Base-by-base conservation (phyloP, 2,329 filamentous ascomycete genomes). In the Daldinia sp. region DNA sequence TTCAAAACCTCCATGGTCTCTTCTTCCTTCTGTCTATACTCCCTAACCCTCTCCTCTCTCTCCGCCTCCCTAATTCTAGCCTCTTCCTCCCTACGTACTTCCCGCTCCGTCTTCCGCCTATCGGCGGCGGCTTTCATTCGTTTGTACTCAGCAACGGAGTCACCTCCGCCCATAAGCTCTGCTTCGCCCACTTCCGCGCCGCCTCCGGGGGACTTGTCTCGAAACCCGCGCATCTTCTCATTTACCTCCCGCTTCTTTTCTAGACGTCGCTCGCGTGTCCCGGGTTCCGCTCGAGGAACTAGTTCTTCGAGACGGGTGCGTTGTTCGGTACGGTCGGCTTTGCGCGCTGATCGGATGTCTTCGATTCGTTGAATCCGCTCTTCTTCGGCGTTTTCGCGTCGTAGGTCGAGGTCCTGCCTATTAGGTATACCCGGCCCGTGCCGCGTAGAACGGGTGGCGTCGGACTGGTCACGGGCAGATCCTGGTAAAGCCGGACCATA, bases 1-100 rank as follows among this genome's bases (percentile, higher is more conserved):
- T 84, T 90, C 72, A 98, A 73, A 83, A 92, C 93, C 49, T 87
- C 87, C 82, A 97, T 92, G 1, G 93, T 96, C 73, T 87, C 87
- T 66, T 93, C 89, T 78, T 98, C 94, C 76, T 93, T 91, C 71
- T 86, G 85, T 72, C 86, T 83, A 76, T 92, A 89, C 68, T 85
- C 87, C 70, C 83, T 81, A 52, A 94, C 74, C 70, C 88, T 85
- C 79, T 93, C 91, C 74, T 96, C 92, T 69, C 93, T 83, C 82
- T 97, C 94, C 47, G 88, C 93, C 63, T 84, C 83, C 73, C 87
- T 86, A 9, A 92, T 92, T 72, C 93, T 80, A 64, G 90, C 79
- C 59, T 93, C 83, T 78, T 96, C 94, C 77, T 97, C 94, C 71
- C 91, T 85, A 61, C 92, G 79, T 13, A 95, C 79, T 81, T 97